Evolutionary conservation across 805 yeast species (phyloP).

Genomic region (Peterozyma toletana): DNA sequence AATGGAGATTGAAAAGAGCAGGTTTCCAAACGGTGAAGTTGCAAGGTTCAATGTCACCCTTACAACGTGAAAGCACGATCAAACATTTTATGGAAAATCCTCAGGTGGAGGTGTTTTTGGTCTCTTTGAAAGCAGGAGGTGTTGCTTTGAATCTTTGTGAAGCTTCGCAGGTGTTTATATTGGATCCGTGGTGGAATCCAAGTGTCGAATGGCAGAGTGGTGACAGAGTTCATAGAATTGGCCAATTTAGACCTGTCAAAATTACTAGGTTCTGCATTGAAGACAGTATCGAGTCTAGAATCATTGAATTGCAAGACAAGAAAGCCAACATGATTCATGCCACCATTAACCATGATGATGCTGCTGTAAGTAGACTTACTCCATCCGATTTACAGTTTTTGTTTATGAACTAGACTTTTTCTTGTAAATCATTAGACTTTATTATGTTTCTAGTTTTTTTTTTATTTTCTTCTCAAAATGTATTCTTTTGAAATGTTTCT

Average conservation of each 20-base stretch:
- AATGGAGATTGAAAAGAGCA: slow-evolving; percentile 91
- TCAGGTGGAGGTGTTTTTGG: slow-evolving; percentile 86
- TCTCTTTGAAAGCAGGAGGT: slow-evolving; percentile 97
- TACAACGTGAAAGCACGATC: slow-evolving; percentile 88
- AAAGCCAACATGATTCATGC: slow-evolving; percentile 98
- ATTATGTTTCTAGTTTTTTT: neutral
- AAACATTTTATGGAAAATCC: slow-evolving; percentile 89
- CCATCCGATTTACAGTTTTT: slow-evolving; percentile 94
- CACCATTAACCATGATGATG: slow-evolving; percentile 87
- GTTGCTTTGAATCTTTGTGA: slow-evolving; percentile 95
- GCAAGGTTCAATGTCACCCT: slow-evolving; percentile 96
- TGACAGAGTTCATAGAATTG: slow-evolving; percentile 96
- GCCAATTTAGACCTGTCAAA: slow-evolving; percentile 90
- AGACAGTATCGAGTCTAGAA: slow-evolving; percentile 94
- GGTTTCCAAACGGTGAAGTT: slow-evolving; percentile 92
- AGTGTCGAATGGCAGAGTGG: slow-evolving; percentile 98
- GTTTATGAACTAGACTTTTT: slow-evolving; percentile 57
- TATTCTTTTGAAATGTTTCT: neutral
- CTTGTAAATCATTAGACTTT: neutral
- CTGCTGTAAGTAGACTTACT: slow-evolving; percentile 80
- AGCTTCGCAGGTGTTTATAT: slow-evolving; percentile 90
- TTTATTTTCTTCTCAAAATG: neutral
- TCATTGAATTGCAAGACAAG: slow-evolving; percentile 92
- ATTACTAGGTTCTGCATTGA: slow-evolving; percentile 91
- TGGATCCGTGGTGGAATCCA: slow-evolving; percentile 99